Conservation (phyloP, 1,139 yeast species). For the Zygoascus hellenicus region DNA sequence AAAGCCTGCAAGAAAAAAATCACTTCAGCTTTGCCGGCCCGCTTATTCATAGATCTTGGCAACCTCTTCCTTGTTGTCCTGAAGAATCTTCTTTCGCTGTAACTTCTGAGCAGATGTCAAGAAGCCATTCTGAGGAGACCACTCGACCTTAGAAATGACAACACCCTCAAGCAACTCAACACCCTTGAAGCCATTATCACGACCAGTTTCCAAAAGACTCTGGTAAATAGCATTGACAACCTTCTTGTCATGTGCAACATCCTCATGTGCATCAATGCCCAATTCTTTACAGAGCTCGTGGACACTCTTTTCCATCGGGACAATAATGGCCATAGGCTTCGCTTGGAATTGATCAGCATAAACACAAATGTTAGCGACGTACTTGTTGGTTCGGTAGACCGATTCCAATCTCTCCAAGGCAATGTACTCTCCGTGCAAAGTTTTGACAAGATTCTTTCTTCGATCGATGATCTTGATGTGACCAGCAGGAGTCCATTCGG, state of each 20-base stretch:
- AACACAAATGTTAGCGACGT: constrained; percentile 78
- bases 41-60: constrained; percentile 19
- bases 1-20: no score
- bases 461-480: constrained; percentile 83
- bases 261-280: constrained; percentile 48
- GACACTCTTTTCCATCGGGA: constrained; percentile 69
- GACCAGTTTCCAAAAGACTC: constrained; percentile 67
- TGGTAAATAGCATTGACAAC: constrained; percentile 52
- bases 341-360: constrained; percentile 84
- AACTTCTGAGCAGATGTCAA: constrained; percentile 95
- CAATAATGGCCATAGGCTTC: constrained; percentile 87
- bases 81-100: constrained; percentile 87
- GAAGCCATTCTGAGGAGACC: constrained; percentile 96
- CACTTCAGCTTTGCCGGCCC: no score
- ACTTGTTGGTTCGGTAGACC: constrained; percentile 72
- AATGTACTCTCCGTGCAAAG: constrained; percentile 94
- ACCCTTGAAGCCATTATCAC: constrained; percentile 72
- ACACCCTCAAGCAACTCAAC: constrained; percentile 80
- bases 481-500: constrained; percentile 84
- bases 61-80: constrained; percentile 36
- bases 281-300: constrained; percentile 52
- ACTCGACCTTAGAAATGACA: constrained; percentile 79
- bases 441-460: constrained; percentile 92
- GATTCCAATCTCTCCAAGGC: constrained; percentile 89
- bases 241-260: constrained; percentile 52